Conservation (phyloP, 2,329 filamentous ascomycete species). For the Lachnellula subtilissima region DNA sequence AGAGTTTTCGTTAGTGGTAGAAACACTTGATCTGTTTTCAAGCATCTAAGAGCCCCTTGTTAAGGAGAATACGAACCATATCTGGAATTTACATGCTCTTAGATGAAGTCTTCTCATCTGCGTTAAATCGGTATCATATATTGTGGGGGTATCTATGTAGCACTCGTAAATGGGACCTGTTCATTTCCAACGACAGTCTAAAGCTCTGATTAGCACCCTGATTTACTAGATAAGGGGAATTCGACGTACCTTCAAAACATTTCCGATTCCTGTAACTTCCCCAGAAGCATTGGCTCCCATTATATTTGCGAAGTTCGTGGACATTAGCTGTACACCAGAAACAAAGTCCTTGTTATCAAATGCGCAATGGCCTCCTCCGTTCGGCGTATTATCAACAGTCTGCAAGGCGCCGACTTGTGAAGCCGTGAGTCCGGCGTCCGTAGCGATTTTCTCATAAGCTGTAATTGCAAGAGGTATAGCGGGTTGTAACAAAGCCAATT, state of each 20-base stretch:
- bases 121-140: too few species aligned
- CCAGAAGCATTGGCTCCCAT: conserved; percentile 48
- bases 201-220: too few species aligned
- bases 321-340: conserved; percentile 53
- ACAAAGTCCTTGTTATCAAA: conserved; percentile 52
- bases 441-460: conserved; percentile 47
- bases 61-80: too few species aligned
- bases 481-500: conserved; percentile 44
- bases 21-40: too few species aligned
- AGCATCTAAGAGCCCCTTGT: too few species aligned
- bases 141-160: too few species aligned
- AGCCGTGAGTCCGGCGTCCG: conserved; percentile 38
- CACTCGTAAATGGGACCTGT: too few species aligned
- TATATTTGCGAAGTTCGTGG: conserved; percentile 47
- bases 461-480: conserved; percentile 46
- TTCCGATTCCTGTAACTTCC: conserved; percentile 43
- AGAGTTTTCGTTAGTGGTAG: too few species aligned
- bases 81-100: too few species aligned
- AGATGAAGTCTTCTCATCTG: too few species aligned
- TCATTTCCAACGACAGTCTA: too few species aligned
- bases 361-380: conserved; percentile 53
- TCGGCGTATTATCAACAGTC: conserved; percentile 52
- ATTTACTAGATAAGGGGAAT: too few species aligned
- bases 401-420: conserved; percentile 46
- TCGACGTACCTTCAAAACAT: conserved; percentile 38